Evolutionary conservation across 805 yeast species (phyloP), one percentile per base, ranked within the genome.

Genomic region (Debaryomyces prosopidis): DNA sequence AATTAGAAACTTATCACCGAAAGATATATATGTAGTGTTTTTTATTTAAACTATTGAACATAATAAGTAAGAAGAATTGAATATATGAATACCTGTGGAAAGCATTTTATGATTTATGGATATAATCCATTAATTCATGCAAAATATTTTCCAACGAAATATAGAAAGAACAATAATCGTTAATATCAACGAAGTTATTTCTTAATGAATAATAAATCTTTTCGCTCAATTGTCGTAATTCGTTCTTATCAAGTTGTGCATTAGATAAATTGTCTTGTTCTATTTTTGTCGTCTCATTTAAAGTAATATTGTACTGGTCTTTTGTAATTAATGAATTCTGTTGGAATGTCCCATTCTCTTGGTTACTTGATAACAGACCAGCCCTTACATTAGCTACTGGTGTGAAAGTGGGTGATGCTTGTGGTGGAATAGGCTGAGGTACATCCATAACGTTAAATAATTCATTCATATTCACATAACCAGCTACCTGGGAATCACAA

Each of bases 151-250:
- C 77, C 51, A 71, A 65, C 16, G 73, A 66, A 16, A 68, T 54
- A 48, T 69, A 72, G 48, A 72, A 71, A 3, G 74, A 66, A 62
- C 77, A 72, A 44, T 71, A 72, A 46, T 72, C 76, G 48, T 70
- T 71, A 35, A 70, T 62, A 53, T 71, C 75, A 17, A 72, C 75
- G 52, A 65, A 71, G 48, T 72, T 72, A 52, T 72, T 69, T 23
- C 69, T 57, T 45, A 71, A 66, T 43, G 71, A 76, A 43, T 69
- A 72, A 42, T 58, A 58, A 19, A 72, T 69, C 49, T 71, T 71
- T 31, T 67, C 69, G 40, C 60, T 66, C 51, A 71, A 58, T 36
- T 68, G 65, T 14, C 48, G 42, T 37, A 71, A 52, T 40, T 72
- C 76, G 2, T 55, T 45, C 36, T 55, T 52, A 47, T 19, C 58